phyloP scores from a whole-genome alignment of 2,329 filamentous ascomycete genomes.

The Emergomyces pasteurianus region DNA sequence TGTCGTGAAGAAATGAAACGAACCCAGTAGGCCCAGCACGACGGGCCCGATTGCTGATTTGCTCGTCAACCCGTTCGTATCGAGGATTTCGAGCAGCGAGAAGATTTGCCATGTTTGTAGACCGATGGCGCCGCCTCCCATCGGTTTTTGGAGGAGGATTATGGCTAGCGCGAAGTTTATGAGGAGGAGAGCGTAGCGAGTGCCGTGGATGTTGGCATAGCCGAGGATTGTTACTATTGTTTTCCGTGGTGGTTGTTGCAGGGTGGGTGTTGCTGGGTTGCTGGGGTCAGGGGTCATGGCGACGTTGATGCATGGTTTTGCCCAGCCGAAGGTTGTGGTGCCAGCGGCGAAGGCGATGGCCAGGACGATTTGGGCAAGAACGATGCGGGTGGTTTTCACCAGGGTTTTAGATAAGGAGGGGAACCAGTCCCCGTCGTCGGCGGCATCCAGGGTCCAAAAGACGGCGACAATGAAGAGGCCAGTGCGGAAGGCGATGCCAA shows the following conservation, averaged over 20 bases:
- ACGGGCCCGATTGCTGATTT: constrained; percentile 63
- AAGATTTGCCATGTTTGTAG: constrained; percentile 83
- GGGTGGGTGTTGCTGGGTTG: constrained; percentile 27
- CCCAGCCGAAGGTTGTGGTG: constrained; percentile 72
- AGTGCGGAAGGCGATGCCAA: constrained; percentile 64
- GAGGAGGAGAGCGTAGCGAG: constrained; percentile 74
- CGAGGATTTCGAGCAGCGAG: constrained; percentile 54
- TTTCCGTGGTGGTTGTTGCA: constrained; percentile 10
- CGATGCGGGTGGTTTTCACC: constrained; percentile 63
- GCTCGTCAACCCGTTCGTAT: constrained; percentile 49
- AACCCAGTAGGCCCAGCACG: constrained; percentile 75
- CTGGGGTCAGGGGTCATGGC: constrained; percentile 38
- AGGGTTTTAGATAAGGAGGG: constrained; percentile 47
- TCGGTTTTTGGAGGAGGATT: constrained; percentile 79
- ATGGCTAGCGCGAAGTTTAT: constrained; percentile 66
- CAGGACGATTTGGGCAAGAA: constrained; percentile 68
- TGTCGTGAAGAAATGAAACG: constrained; percentile 95
- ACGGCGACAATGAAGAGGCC: constrained; percentile 63
- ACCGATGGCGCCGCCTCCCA: constrained; percentile 76
- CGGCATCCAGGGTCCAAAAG: constrained; percentile 84
- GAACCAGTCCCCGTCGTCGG: constrained; percentile 72
- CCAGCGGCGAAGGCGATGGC: constrained; percentile 73
- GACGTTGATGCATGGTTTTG: constrained; percentile 72
- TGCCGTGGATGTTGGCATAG: constrained; percentile 86
- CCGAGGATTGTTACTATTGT: constrained; percentile 65